These are phyloP conservation scores for Pleurotus salmoneostramineus DNA, from an alignment of 768 basidiomycete species.

Conservation along the genomic window DNA sequence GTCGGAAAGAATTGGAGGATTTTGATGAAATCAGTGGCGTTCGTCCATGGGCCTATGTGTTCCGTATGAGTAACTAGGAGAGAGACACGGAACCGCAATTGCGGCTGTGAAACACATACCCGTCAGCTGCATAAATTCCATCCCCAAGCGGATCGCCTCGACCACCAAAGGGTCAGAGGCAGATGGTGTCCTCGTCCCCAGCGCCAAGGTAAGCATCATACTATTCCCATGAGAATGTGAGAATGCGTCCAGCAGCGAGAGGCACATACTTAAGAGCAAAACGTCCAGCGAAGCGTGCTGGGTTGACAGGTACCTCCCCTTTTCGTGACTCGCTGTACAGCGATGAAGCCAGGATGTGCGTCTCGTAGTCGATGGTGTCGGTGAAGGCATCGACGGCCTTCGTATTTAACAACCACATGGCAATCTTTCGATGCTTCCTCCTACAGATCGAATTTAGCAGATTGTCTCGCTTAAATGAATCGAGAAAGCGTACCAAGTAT, in stretches of 20 bases:
- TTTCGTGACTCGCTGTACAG: slow-evolving; percentile 10
- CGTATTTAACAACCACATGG: slow-evolving; percentile 15
- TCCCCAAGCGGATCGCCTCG: slow-evolving; percentile 14
- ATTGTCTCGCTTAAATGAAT: too few relatives aligned
- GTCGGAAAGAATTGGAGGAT: slow-evolving; percentile 19
- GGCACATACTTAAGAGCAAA: slow-evolving; percentile 18
- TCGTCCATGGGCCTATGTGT: slow-evolving; percentile 16
- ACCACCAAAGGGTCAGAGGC: slow-evolving; percentile 17
- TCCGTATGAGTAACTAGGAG: not conserved
- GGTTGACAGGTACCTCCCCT: slow-evolving; percentile 17
- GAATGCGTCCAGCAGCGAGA: not conserved
- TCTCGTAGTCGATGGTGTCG: slow-evolving; percentile 15
- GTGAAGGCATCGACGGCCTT: slow-evolving; percentile 14
- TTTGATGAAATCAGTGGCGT: slow-evolving; percentile 19
- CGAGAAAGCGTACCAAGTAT: slow-evolving; percentile 15
- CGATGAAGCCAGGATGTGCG: slow-evolving; percentile 12
- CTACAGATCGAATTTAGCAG: slow-evolving; percentile 5
- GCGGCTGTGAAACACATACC: not conserved
- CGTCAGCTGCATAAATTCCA: slow-evolving; percentile 22
- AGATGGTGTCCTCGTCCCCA: slow-evolving; percentile 16
- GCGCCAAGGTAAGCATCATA: slow-evolving; percentile 22
- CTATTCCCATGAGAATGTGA: slow-evolving; percentile 1
- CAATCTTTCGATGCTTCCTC: slow-evolving; percentile 21
- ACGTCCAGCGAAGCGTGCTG: slow-evolving; percentile 15
- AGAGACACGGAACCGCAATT: not conserved